Percentiles rank a stretch among this genome's conserved stretches.
These are phyloP conservation scores for Ophiostoma quercus DNA, from an alignment of 2,329 filamentous ascomycete species.

Conservation along the genomic window DNA sequence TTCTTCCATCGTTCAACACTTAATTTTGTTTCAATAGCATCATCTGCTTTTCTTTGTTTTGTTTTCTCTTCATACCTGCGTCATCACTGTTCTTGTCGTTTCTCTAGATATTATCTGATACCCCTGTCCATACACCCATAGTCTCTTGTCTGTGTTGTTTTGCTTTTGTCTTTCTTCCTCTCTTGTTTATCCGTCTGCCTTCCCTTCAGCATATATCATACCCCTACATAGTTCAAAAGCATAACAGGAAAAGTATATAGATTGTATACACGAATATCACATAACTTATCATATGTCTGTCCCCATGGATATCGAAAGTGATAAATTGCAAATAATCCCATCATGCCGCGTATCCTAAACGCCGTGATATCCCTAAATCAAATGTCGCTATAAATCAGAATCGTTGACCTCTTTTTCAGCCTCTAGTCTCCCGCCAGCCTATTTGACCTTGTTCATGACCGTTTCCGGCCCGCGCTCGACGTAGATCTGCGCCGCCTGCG, in stretches of 20 bases:
- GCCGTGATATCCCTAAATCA: slow-evolving; percentile 11
- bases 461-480: slow-evolving; percentile 79
- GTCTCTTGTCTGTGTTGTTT: slow-evolving; percentile 1
- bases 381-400: background rate
- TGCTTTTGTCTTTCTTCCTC: background rate
- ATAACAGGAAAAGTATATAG: background rate
- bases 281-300: background rate
- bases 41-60: background rate
- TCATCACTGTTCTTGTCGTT: background rate
- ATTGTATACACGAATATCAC: background rate
- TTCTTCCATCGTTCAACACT: background rate
- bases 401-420: background rate
- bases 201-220: slow-evolving; percentile 1
- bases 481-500: slow-evolving; percentile 76
- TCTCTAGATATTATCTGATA: background rate
- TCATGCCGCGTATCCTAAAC: slow-evolving; percentile 7
- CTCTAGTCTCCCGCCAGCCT: background rate
- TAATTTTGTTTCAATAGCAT: background rate
- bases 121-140: background rate
- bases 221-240: background rate
- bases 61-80: background rate
- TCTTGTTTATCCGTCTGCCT: background rate
- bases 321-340: background rate
- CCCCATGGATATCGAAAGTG: background rate
- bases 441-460: slow-evolving; percentile 91